phyloP scores from a whole-genome alignment of 1,284 basidiomycete species.

The Volvariella volvacea region DNA sequence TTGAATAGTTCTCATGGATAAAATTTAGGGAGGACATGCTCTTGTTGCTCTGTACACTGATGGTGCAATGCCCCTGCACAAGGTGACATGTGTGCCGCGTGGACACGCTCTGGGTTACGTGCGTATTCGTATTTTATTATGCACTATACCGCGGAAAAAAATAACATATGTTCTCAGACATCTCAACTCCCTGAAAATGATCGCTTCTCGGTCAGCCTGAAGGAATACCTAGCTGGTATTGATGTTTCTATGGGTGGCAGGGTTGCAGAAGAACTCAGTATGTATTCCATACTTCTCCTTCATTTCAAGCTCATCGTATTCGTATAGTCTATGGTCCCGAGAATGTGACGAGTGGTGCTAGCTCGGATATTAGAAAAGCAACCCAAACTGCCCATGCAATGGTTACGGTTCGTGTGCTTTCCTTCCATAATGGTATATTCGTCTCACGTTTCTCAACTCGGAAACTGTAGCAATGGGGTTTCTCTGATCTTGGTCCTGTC shows the following conservation, averaged over 20 bases:
- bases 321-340: constrained; percentile 77
- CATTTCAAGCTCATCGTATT: background rate
- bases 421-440: background rate
- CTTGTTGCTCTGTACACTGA: constrained; percentile 87
- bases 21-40: constrained; percentile 90
- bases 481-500: constrained; percentile 83
- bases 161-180: constrained; percentile 44
- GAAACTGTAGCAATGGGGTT: constrained; percentile 74
- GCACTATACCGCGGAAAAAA: constrained; percentile 9
- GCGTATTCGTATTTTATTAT: constrained; percentile 24
- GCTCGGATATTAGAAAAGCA: constrained; percentile 77
- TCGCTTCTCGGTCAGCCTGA: constrained; percentile 61
- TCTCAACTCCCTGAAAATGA: constrained; percentile 84
- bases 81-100: constrained; percentile 92
- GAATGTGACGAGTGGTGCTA: constrained; percentile 87
- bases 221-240: constrained; percentile 72
- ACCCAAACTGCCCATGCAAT: constrained; percentile 79
- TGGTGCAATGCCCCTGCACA: constrained; percentile 92
- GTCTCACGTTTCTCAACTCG: background rate
- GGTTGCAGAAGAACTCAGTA: constrained; percentile 86
- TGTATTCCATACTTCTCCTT: constrained; percentile 17
- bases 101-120: constrained; percentile 88
- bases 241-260: constrained; percentile 92
- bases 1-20: too few species aligned
- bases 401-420: constrained; percentile 65